These are phyloP conservation scores for Hypoxylon sp. DNA, from an alignment of 2,329 filamentous ascomycete genomes.

Conservation along the genomic window DNA sequence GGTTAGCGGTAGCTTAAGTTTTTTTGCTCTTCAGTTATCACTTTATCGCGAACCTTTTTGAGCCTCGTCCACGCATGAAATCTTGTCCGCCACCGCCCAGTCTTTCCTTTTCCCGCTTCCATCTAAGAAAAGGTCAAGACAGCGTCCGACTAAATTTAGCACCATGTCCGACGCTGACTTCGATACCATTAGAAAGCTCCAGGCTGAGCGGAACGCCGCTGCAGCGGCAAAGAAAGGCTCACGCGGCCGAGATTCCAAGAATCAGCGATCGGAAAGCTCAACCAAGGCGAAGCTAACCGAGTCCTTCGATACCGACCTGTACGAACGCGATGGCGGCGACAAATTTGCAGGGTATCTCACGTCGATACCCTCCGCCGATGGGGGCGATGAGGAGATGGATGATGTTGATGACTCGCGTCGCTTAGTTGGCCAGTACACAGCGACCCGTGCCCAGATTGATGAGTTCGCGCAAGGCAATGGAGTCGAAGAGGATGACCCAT, in stretches of 20 bases:
- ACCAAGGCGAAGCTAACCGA: conserved; percentile 94
- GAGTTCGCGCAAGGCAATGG: conserved; percentile 89
- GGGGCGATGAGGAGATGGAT: conserved; percentile 82
- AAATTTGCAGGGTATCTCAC: conserved; percentile 91
- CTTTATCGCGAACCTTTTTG: conserved; percentile 25
- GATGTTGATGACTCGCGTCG: conserved; percentile 79
- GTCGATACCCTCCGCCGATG: conserved; percentile 83
- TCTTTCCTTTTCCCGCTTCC: conserved; percentile 27
- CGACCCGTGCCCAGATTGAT: conserved; percentile 89
- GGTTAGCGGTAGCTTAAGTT: conserved; percentile 7
- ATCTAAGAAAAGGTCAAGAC: conserved; percentile 48
- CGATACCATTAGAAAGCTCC: conserved; percentile 86
- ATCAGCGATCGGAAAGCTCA: conserved; percentile 83
- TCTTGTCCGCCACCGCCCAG: conserved; percentile 33
- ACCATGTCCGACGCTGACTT: conserved; percentile 84
- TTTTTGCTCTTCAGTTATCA: conserved; percentile 26
- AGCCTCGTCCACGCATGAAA: conserved; percentile 39
- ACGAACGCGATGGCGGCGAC: conserved; percentile 80
- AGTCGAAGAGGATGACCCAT: conserved; percentile 90
- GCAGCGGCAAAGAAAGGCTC: conserved; percentile 83
- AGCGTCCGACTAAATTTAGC: conserved; percentile 46
- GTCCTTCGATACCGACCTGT: conserved; percentile 87
- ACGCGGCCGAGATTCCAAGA: conserved; percentile 80
- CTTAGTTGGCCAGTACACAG: conserved; percentile 95
- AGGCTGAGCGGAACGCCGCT: conserved; percentile 90